These are phyloP conservation scores for Boletus bicolor DNA, from an alignment of 768 basidiomycete species.

Conservation along the genomic window DNA sequence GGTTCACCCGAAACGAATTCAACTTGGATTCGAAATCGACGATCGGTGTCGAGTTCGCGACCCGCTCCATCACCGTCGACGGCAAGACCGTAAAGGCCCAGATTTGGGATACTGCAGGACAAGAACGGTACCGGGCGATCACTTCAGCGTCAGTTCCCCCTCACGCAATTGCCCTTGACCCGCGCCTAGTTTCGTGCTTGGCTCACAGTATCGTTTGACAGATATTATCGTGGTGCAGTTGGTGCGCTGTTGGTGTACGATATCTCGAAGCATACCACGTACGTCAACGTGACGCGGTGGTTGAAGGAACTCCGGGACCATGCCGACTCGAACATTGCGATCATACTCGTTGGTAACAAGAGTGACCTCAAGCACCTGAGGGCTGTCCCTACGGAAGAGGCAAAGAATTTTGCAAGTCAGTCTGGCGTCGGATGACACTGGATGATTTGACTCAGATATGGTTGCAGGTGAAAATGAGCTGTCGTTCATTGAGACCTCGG, in stretches of 20 bases:
- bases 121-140: constrained; percentile 97
- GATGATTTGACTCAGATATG: constrained; percentile 1
- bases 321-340: constrained; percentile 89
- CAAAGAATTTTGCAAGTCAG: constrained; percentile 82
- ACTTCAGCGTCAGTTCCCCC: constrained; percentile 75
- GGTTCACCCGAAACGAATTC: constrained; percentile 99
- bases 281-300: constrained; percentile 92
- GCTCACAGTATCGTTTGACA: constrained; percentile 29
- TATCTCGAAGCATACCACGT: constrained; percentile 92
- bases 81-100: constrained; percentile 97
- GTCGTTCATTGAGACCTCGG: constrained; percentile 98
- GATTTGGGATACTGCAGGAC: constrained; percentile 99
- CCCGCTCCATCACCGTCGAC: constrained; percentile 92
- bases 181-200: background rate
- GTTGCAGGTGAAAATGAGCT: constrained; percentile 79
- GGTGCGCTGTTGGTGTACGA: constrained; percentile 93
- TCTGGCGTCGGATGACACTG: constrained; percentile 25
- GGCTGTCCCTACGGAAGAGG: constrained; percentile 97
- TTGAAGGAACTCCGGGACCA: constrained; percentile 96
- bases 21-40: constrained; percentile 99
- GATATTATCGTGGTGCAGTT: constrained; percentile 97
- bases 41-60: constrained; percentile 98
- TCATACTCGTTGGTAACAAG: constrained; percentile 98
- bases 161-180: background rate
- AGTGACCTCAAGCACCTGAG: constrained; percentile 97